Conservation (phyloP, 495 filamentous ascomycete genomes). For the Xylaria curta region DNA sequence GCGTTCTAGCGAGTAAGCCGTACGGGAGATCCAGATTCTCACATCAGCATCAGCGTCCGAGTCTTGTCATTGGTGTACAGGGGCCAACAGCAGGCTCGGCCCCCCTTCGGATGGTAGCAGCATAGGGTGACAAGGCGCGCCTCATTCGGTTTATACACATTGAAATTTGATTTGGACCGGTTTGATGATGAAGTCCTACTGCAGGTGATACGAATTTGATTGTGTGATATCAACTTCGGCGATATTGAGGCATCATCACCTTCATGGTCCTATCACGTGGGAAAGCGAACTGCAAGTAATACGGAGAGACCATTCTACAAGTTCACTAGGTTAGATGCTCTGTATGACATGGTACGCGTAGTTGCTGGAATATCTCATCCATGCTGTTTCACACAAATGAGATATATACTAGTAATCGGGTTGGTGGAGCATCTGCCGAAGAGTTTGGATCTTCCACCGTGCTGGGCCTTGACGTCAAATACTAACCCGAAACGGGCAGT, state of each 20-base stretch:
- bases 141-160: slow-evolving; percentile 13
- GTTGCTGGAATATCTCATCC: neutral
- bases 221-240: slow-evolving; percentile 25
- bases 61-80: slow-evolving; percentile 17
- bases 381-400: slow-evolving; percentile 23
- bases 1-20: slow-evolving; percentile 17
- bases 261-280: slow-evolving; percentile 25
- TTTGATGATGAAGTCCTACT: slow-evolving; percentile 24
- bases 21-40: slow-evolving; percentile 24
- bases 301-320: slow-evolving; percentile 12
- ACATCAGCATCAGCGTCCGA: slow-evolving; percentile 17
- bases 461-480: slow-evolving; percentile 24
- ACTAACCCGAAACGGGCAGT: slow-evolving; percentile 24
- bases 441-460: slow-evolving; percentile 16
- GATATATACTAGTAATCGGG: neutral
- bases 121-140: slow-evolving; percentile 4
- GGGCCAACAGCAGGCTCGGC: slow-evolving; percentile 16
- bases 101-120: slow-evolving; percentile 12
- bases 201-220: slow-evolving; percentile 20
- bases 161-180: slow-evolving; percentile 1
- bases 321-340: neutral
- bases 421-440: slow-evolving; percentile 23
- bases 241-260: slow-evolving; percentile 9
- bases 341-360: neutral
- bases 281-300: slow-evolving; percentile 24